Evolutionary conservation across 306 rosid genomes (phyloP).

Genomic region (Gillenia trifoliata): DNA sequence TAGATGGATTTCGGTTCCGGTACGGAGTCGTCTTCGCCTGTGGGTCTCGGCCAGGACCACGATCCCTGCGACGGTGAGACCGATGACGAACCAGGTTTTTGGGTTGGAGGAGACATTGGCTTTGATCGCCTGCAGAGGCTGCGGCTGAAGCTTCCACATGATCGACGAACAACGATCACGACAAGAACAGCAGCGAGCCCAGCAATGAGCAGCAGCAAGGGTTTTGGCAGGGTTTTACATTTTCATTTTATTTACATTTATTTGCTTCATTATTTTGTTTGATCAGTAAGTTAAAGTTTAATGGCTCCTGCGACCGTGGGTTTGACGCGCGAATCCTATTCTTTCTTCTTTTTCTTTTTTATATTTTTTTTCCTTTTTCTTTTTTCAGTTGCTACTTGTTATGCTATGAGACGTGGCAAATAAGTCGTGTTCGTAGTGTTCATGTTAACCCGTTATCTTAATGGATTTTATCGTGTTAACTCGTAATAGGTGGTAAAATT

Average conservation of each 20-base stretch:
- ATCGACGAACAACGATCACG: not conserved
- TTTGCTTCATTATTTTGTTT: too few species aligned
- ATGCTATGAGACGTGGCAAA: too few species aligned
- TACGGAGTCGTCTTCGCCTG: slow-evolving; percentile 29
- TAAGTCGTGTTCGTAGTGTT: too few species aligned
- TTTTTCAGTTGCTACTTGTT: too few species aligned
- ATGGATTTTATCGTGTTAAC: too few species aligned
- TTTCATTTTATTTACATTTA: not conserved
- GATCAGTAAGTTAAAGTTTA: not conserved
- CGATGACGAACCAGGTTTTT: slow-evolving; percentile 55
- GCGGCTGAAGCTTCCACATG: slow-evolving; percentile 34
- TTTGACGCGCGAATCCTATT: not conserved
- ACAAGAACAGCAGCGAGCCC: not conserved
- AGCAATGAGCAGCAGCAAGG: not conserved
- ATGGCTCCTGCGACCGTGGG: too few species aligned
- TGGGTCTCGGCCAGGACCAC: slow-evolving; percentile 42
- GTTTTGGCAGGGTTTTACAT: slow-evolving; percentile 49
- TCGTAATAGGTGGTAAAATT: too few species aligned
- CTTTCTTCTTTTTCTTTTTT: not conserved
- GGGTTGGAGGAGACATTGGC: slow-evolving; percentile 54
- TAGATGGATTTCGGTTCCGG: slow-evolving; percentile 11
- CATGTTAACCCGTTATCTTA: too few species aligned
- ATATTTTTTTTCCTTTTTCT: too few species aligned
- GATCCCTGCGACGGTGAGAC: slow-evolving; percentile 53
- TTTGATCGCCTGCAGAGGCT: slow-evolving; percentile 35